Base-by-base conservation (phyloP, 192 early-diverging fungal genomes). In the Jimgerdemannia flammicorona region DNA sequence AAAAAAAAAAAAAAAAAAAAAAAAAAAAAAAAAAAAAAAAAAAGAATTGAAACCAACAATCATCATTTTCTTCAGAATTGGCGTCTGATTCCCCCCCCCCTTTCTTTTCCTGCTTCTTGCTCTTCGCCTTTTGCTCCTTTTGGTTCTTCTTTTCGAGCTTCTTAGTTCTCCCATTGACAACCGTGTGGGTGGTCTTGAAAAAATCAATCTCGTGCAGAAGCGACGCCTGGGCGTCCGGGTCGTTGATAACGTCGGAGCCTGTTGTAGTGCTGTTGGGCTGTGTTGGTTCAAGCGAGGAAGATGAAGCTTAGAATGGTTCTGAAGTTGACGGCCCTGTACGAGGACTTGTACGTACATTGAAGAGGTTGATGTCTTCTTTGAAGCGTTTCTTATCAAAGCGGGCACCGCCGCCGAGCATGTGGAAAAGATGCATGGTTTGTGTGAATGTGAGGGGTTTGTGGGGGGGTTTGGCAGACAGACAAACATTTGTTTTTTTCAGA, bases 371-470 rank as follows among this genome's bases (percentile, higher is more conserved):
- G 74, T 97, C 96, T 3, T 91, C 84, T 70, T 90, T 84, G 81
- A 94, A 97, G 17, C 93, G 88, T 66, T 84, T 86, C 74, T 91
- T 93, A 84, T 99, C 90, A 72, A 99, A 99, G 75, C 86, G 92
- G 8, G 96, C 93, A 8, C 97, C 97, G 17, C 90, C 86, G 43
- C 94, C 94, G 18, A 99, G 86, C 63, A 95, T 83, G 69, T 91
- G 88, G 87, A 98, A 96, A 74, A 98, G 81, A 84, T 97, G 95
- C 88, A 91, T 89, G 44, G 43, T n/a, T n/a, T n/a, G n/a, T n/a
- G n/a, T n/a, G n/a, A n/a, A n/a, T n/a, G n/a, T n/a, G n/a, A n/a
- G n/a, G n/a, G 29, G 29, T 29, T 29, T 29, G 29, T 29, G 29
- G 29, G 29, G 29, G 29, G 1, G 29, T 29, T 29, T 29, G 29